Conservation (phyloP, 768 basidiomycete species). For the Porphyrellus cyaneotinctus region DNA sequence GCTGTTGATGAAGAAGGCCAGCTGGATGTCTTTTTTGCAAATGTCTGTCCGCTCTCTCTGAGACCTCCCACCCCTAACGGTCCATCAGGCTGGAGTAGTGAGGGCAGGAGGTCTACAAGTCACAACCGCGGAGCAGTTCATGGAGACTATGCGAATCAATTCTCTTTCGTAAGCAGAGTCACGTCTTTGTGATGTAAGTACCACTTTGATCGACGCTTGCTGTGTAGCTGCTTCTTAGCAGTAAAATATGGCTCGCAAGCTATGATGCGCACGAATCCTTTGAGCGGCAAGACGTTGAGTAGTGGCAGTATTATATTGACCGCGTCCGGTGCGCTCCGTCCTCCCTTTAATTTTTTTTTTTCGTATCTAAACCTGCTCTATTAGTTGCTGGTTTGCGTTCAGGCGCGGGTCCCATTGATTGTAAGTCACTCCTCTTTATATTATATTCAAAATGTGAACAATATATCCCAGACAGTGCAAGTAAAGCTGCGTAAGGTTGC, state of each 20-base stretch:
- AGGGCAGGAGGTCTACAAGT: slow-evolving; percentile 43
- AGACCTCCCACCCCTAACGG: slow-evolving; percentile 3
- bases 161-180: slow-evolving; percentile 45
- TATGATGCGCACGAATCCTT: slow-evolving; percentile 66
- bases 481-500: slow-evolving; percentile 79
- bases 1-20: slow-evolving; percentile 79
- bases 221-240: slow-evolving; percentile 77
- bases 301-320: slow-evolving; percentile 86
- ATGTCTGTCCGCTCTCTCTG: slow-evolving; percentile 45
- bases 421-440: slow-evolving; percentile 39
- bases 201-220: background rate
- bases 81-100: slow-evolving; percentile 61
- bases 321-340: slow-evolving; percentile 59
- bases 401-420: slow-evolving; percentile 79
- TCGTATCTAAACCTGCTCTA: slow-evolving; percentile 21
- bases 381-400: slow-evolving; percentile 79
- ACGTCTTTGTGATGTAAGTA: slow-evolving; percentile 2
- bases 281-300: slow-evolving; percentile 61
- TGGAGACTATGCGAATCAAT: slow-evolving; percentile 77
- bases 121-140: slow-evolving; percentile 62
- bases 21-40: slow-evolving; percentile 93
- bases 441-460: slow-evolving; percentile 10
- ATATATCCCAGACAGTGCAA: slow-evolving; percentile 68
- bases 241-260: slow-evolving; percentile 81
- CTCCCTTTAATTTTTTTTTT: background rate